These are phyloP conservation scores for Coprinopsis marcescibilis DNA, from an alignment of 768 basidiomycete species.

Conservation along the genomic window DNA sequence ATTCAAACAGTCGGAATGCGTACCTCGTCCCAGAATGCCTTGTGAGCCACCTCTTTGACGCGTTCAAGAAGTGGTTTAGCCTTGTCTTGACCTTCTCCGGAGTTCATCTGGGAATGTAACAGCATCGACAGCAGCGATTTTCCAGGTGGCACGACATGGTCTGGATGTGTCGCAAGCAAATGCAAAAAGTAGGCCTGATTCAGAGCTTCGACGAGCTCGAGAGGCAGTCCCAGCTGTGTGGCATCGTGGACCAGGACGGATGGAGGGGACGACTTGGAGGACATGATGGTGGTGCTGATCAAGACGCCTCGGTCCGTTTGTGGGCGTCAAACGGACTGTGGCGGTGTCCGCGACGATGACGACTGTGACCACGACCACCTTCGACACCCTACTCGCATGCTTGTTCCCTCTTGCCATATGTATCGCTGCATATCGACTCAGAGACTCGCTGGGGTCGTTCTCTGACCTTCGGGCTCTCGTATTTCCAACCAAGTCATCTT, in stretches of 20 bases:
- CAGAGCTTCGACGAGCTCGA: conserved; percentile 49
- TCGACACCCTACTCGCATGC: conserved; percentile 33
- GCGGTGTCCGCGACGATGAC: neutral
- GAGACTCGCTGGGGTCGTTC: conserved; percentile 21
- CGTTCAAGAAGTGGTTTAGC: conserved; percentile 26
- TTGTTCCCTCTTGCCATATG: conserved; percentile 34
- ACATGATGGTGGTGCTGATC: neutral
- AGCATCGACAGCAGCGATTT: conserved; percentile 70
- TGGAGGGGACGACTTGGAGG: neutral
- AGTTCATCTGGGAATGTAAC: conserved; percentile 24
- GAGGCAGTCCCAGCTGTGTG: conserved; percentile 31
- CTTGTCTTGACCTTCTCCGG: conserved; percentile 10
- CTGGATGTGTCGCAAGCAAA: conserved; percentile 57
- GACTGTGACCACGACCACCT: conserved; percentile 13
- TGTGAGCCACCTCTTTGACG: conserved; percentile 51
- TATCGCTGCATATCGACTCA: conserved; percentile 23
- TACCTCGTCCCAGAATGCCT: conserved; percentile 75
- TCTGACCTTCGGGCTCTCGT: conserved; percentile 24
- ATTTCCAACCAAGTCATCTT: conserved; percentile 8
- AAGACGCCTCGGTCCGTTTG: neutral
- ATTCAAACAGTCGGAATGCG: conserved; percentile 13
- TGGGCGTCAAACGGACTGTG: neutral
- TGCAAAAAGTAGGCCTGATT: conserved; percentile 64
- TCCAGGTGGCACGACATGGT: conserved; percentile 57
- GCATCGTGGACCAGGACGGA: conserved; percentile 12